These are phyloP conservation scores for Podaxis rugospora DNA, from an alignment of 768 basidiomycete genomes.

Conservation along the genomic window DNA sequence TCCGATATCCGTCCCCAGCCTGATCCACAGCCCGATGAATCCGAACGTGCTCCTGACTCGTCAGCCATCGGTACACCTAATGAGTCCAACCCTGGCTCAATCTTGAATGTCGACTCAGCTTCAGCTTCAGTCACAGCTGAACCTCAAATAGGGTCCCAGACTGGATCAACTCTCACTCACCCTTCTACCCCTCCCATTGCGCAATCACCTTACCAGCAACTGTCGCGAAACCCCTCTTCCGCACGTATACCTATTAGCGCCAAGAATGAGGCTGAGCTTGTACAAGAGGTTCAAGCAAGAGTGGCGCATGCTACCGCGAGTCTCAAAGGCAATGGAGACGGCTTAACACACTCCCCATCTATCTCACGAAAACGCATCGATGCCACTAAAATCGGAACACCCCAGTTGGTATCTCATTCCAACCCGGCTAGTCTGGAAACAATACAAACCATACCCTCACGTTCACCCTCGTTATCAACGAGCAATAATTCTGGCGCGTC, in stretches of 20 bases:
- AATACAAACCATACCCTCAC: conserved; percentile 63
- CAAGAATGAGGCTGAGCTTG: conserved; percentile 52
- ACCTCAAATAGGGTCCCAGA: background rate
- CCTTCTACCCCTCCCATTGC: conserved; percentile 24
- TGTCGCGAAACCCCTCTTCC: conserved; percentile 38
- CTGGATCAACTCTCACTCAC: conserved; percentile 14
- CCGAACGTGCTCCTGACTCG: conserved; percentile 3
- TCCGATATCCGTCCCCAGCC: conserved; percentile 19
- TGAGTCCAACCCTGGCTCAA: background rate
- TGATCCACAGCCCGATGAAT: conserved; percentile 15
- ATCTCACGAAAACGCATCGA: conserved; percentile 56
- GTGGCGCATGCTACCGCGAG: conserved; percentile 63
- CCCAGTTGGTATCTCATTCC: conserved; percentile 61
- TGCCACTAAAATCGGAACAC: conserved; percentile 61
- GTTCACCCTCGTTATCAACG: conserved; percentile 44
- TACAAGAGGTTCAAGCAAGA: conserved; percentile 62
- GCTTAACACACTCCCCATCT: conserved; percentile 32
- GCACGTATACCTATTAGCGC: conserved; percentile 30
- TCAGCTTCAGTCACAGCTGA: background rate
- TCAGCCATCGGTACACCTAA: background rate
- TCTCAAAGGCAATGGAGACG: conserved; percentile 41
- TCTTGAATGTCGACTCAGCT: background rate
- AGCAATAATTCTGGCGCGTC: conserved; percentile 40
- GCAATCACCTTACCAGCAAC: conserved; percentile 28
- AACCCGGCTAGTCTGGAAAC: conserved; percentile 32